Evolutionary conservation across 129 eudicot genomes (phyloP), one percentile per base, ranked within the genome.

Genomic region (Lactuca saligna): DNA sequence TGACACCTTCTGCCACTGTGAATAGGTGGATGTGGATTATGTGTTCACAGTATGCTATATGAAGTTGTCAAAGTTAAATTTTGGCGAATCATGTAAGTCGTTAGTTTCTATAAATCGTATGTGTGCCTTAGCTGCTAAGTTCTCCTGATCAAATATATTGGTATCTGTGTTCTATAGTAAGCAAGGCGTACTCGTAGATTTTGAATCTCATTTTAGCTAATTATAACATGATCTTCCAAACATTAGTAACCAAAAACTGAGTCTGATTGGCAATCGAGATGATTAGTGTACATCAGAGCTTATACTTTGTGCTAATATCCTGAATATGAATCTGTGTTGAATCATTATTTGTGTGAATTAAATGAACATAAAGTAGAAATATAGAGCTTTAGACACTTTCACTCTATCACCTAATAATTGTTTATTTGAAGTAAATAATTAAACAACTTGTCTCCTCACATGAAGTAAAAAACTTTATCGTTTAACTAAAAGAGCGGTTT

Each of bases 381-480:
- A 70, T 31, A 63, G 14, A 67, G 68, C 69, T 54, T 66, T 69
- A 57, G 50, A 57, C 75, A 70, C 57, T 57, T 57, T 31, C 61
- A 55, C 25, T 69, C 70, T 72, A 70, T 72, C 70, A 63, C 63
- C 77, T 62, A 72, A 51, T 48, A 62, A 20, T 62, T 17, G 38
- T 72, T 62, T 62, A 64, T 73, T 73, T 73, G 78, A 42, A 54
- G 64, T 73, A 55, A 54, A 39, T 55, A 57, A 58, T 66, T 53
- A 67, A 66, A 58, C 68, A 66, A 66, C 79, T 66, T 74, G 79
- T 57, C 46, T 75, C 70, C 54, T 75, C 79, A 66, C 79, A 74
- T 75, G 79, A 66, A 75, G 42, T 35, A n/a, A 35, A 66, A 44
- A 67, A 58, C 79, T 75, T 75, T 75, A 75, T 74, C 58, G 74